Base-by-base conservation (phyloP, 2,329 filamentous ascomycete genomes). In the Trichoderma arundinaceum region DNA sequence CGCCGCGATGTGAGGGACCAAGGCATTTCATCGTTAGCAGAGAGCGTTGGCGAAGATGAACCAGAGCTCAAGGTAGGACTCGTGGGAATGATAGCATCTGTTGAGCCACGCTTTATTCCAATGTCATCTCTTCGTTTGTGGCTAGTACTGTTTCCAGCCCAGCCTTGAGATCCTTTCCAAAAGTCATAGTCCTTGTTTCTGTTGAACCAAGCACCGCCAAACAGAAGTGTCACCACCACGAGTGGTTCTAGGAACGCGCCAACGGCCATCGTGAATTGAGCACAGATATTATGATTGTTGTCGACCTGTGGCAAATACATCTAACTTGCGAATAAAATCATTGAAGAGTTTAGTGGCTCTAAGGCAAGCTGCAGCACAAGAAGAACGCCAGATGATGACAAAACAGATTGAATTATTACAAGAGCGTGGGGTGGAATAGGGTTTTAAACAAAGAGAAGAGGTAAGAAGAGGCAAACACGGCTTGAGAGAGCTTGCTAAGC, bases 201-300 rank as follows among this genome's bases (percentile, higher is more conserved):
- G 71, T 81, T 81, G 71, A 81, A 76, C 72, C 74, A 81, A 39
- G 78, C 76, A n/a, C 79, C 79, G 65, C 79, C 79, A 49, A 80
- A 80, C 33, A 81, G 75, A 19, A 81, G 75, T 32, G 77, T 76
- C 62, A 81, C 75, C 58, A 81, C 79, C 38, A 80, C 73, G 49
- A 81, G 73, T 22, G 79, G 79, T 69, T 81, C 79, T 58, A 79
- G 71, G 64, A 81, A 74, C 8, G 78, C 76, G 52, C 79, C 78
- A 65, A 80, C 69, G 61, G 75, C 74, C 79, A 81, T 81, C 19
- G 43, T 67, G 56, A 60, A 64, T 39, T 17, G 51, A 19, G 44
- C 48, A 63, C 51, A 62, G 33, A 66, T 48, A 44, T 63, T 63
- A 44, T 48, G 48, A 46, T 44, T 61, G 54, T 66, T 59, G 48